Evolutionary conservation across 306 rosid species (phyloP), one percentile per base, ranked within the genome.

Genomic region (Lagenaria siceraria): DNA sequence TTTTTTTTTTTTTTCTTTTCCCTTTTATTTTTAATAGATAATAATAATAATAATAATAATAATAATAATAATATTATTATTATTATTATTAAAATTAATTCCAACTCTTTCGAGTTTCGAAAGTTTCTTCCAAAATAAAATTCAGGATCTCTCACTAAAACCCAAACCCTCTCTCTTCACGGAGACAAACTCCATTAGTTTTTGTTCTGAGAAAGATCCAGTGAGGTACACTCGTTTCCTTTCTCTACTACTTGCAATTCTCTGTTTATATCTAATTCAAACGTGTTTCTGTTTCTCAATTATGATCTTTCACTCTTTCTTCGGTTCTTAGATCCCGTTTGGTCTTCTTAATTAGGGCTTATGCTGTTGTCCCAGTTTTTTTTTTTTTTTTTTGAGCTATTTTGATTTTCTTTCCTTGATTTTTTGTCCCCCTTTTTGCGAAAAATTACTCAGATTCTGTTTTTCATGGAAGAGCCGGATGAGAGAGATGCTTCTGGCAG

Each of bases 381-480:
- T 18, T 58, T 25, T 24, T 24, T 0, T 15, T 49, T 15, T 49
- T 51, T 17, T 17, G 49, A 43, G 27, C 27, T 14, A 9, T 14
- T 7, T 7, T 68, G 0, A 27, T 76, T 58, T 66, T 42, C 64
- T 5, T 53, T 43, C 10, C 68, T 13, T 3, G 73, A 11, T 4
- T 11, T 24, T 38, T 38, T 24, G 25, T 2, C 49, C 48, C 48
- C 7, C 59, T n/a, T 77, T 24, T 80, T 79, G 46, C 74, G 85
- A 85, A 29, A 69, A 63, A 61, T 82, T 81, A 66, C 73, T 24
- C 86, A 88, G 92, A 79, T 82, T 81, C 61, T 72, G 61, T 78
- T 77, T 87, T 77, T 86, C 74, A 91, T 94, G 98, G 96, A 94
- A 19, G 93, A 87, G 77, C 84, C 77, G 72, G 88, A 81, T 76